Evolutionary conservation across 257 asterid genomes (phyloP).

Genomic region (Solanum rostratum): DNA sequence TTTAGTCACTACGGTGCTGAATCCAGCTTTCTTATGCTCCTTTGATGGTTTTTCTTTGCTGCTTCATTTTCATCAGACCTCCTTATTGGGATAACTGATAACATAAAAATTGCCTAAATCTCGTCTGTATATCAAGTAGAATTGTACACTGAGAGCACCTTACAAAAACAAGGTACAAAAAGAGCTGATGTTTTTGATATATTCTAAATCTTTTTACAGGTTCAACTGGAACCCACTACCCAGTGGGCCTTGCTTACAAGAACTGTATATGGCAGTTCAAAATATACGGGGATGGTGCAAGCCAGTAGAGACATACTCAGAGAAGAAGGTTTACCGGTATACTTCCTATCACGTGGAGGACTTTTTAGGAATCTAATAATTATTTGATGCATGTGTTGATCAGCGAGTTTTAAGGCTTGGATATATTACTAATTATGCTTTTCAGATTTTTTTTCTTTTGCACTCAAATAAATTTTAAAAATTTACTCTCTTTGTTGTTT

Average conservation of each 20-base stretch:
- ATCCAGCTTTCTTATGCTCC: background rate
- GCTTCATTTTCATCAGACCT: background rate
- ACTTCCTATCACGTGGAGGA: background rate
- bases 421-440: background rate
- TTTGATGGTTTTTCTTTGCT: background rate
- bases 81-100: background rate
- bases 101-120: background rate
- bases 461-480: background rate
- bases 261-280: conserved; percentile 39
- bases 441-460: background rate
- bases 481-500: background rate
- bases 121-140: background rate
- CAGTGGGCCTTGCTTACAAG: conserved; percentile 68
- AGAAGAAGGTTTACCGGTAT: conserved; percentile 91
- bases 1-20: background rate
- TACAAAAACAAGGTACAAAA: background rate
- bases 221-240: conserved; percentile 87
- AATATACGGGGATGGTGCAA: conserved; percentile 81
- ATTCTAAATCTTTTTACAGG: conserved; percentile 28
- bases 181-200: conserved; percentile 1
- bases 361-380: background rate
- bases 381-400: background rate
- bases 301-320: conserved; percentile 83
- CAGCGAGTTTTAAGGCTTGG: background rate
- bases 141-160: background rate